A percentile compares a stretch with the other conserved stretches of the same genome.
Conservation (phyloP, 2,329 filamentous ascomycete species). For the Lasiodiplodia theobromae region DNA sequence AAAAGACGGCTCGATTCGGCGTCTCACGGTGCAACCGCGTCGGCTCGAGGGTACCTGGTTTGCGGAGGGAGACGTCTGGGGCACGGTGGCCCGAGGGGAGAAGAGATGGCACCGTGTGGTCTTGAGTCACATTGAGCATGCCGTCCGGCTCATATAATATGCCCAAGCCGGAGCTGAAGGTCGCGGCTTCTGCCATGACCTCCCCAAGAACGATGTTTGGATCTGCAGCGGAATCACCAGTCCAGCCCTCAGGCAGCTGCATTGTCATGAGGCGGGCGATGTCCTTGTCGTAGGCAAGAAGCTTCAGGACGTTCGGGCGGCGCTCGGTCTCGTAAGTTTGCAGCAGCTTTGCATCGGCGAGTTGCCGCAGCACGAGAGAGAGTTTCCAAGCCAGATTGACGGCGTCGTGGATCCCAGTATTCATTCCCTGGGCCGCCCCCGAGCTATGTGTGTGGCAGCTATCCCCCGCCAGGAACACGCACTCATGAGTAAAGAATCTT, state of each 20-base stretch:
- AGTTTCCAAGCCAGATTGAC: constrained; percentile 65
- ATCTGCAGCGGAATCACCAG: constrained; percentile 39
- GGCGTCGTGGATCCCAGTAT: constrained; percentile 62
- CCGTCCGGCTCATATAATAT: constrained; percentile 45
- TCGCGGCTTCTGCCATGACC: constrained; percentile 40
- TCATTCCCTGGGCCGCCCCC: constrained; percentile 65
- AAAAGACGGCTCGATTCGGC: constrained; percentile 53
- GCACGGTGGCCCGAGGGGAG: constrained; percentile 51
- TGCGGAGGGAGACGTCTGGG: constrained; percentile 55
- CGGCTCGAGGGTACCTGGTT: constrained; percentile 54
- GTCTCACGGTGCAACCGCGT: constrained; percentile 55
- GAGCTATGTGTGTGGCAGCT: constrained; percentile 65
- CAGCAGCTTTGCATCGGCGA: constrained; percentile 51
- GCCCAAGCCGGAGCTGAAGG: constrained; percentile 43
- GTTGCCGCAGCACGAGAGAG: constrained; percentile 52
- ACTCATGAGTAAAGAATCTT: constrained; percentile 46
- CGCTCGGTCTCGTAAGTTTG: constrained; percentile 59
- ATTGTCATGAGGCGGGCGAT: constrained; percentile 45
- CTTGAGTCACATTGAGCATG: constrained; percentile 39
- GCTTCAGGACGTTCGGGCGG: constrained; percentile 53
- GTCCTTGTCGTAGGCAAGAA: constrained; percentile 49
- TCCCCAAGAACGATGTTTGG: constrained; percentile 39
- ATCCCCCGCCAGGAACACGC: constrained; percentile 64
- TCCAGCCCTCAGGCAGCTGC: constrained; percentile 45
- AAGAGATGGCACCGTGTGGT: neutral